These are phyloP conservation scores for Ophiognomonia clavigignenti-juglandacearum DNA, from an alignment of 2,329 filamentous ascomycete genomes.

Conservation along the genomic window DNA sequence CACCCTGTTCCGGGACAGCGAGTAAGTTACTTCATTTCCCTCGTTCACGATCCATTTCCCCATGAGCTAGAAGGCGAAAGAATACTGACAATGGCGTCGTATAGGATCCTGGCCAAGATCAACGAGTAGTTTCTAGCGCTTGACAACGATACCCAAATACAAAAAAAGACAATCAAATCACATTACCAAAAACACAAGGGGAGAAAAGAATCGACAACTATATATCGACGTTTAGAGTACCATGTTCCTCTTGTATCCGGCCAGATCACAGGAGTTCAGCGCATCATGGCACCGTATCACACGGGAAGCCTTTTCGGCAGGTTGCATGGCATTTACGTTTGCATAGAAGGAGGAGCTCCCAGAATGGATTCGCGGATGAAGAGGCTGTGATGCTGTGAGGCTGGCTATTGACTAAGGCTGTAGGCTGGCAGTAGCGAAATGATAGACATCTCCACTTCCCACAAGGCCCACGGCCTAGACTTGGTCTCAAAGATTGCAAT, in stretches of 20 bases:
- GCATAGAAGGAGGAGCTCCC: too few relatives aligned
- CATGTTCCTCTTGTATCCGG: conserved; percentile 20
- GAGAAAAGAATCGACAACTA: conserved; percentile 23
- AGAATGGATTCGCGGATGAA: too few relatives aligned
- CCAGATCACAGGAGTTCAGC: conserved; percentile 17
- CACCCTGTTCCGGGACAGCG: conserved; percentile 92
- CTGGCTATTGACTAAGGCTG: too few relatives aligned
- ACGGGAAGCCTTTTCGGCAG: conserved; percentile 12
- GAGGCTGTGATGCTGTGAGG: too few relatives aligned
- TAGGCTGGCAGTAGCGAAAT: too few relatives aligned
- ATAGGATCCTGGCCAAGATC: conserved; percentile 95
- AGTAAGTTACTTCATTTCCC: too few relatives aligned
- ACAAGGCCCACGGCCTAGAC: too few relatives aligned
- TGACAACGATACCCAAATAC: not conserved
- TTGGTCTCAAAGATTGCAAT: too few relatives aligned
- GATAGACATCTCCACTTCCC: too few relatives aligned
- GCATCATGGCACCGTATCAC: conserved; percentile 11
- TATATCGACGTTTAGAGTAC: conserved; percentile 19
- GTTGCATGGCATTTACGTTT: conserved; percentile 4
- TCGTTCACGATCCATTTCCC: too few relatives aligned
- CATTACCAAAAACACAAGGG: too few relatives aligned
- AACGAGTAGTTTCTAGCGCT: conserved; percentile 77
- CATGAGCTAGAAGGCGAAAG: not conserved
- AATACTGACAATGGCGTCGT: conserved; percentile 16
- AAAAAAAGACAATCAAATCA: conserved; percentile 21